Evolutionary conservation across 2,329 filamentous ascomycete genomes (phyloP).

Genomic region (Claviceps quebecensis): DNA sequence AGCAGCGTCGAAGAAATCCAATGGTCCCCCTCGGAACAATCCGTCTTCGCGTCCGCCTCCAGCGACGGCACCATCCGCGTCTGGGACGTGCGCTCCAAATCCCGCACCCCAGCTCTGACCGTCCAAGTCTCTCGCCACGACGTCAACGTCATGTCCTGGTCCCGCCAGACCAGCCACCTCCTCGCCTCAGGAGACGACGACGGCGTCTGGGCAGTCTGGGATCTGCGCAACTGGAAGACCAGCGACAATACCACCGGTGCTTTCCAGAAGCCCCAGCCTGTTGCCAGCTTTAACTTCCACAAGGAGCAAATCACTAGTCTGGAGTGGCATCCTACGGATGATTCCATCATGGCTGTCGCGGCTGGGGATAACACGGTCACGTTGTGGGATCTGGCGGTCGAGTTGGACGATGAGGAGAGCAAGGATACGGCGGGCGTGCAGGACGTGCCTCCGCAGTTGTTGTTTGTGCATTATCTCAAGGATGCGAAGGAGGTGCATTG

Average conservation of each 20-base stretch:
- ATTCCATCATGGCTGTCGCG: constrained; percentile 86
- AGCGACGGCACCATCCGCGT: constrained; percentile 90
- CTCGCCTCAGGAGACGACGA: constrained; percentile 88
- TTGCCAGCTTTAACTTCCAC: constrained; percentile 92
- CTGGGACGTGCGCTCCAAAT: constrained; percentile 90
- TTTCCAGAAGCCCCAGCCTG: constrained; percentile 49
- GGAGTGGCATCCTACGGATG: constrained; percentile 95
- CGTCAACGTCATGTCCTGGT: constrained; percentile 97
- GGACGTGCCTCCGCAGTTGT: constrained; percentile 82
- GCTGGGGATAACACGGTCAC: constrained; percentile 90
- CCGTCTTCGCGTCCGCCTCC: constrained; percentile 88
- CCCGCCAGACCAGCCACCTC: constrained; percentile 71
- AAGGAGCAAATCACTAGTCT: constrained; percentile 91
- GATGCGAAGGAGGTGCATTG: constrained; percentile 93
- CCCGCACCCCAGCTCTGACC: constrained; percentile 71
- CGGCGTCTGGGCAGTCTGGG: constrained; percentile 91
- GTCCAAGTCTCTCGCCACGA: constrained; percentile 74
- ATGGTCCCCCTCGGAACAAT: constrained; percentile 87
- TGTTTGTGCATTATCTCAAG: constrained; percentile 95
- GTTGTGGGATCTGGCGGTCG: constrained; percentile 91
- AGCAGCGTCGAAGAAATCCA: constrained; percentile 88
- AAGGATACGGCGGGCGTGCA: constrained; percentile 74
- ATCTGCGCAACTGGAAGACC: constrained; percentile 82
- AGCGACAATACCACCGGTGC: constrained; percentile 18
- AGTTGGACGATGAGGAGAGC: constrained; percentile 93